Conservation (phyloP, 2,329 filamentous ascomycete genomes). For the Thielaviopsis ethacetica region DNA sequence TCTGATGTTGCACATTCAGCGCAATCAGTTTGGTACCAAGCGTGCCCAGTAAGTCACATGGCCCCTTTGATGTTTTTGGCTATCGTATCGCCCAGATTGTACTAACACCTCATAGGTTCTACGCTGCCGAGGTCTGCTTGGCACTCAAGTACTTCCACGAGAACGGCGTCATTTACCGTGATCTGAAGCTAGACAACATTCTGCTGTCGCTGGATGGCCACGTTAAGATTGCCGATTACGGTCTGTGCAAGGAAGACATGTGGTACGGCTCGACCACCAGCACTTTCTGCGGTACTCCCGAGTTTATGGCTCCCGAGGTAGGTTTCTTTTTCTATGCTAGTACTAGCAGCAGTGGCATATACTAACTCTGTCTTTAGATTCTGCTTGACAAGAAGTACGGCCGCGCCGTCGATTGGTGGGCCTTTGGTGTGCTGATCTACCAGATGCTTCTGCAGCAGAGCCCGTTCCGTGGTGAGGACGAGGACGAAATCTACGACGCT, state of each 20-base stretch:
- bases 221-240: conserved; percentile 97
- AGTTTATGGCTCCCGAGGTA: conserved; percentile 98
- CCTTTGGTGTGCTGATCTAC: conserved; percentile 96
- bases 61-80: no score
- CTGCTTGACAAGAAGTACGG: conserved; percentile 97
- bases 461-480: conserved; percentile 94
- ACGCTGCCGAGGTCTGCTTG: conserved; percentile 91
- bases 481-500: conserved; percentile 98
- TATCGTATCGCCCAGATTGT: no score
- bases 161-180: conserved; percentile 96
- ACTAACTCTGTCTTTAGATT: conserved; percentile 43
- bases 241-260: conserved; percentile 99
- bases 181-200: conserved; percentile 88
- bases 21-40: conserved; percentile 89
- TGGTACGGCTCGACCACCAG: conserved; percentile 95
- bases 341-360: not conserved
- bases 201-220: conserved; percentile 87
- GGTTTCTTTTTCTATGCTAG: not conserved
- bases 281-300: conserved; percentile 98
- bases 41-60: conserved; percentile 81
- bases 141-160: conserved; percentile 99
- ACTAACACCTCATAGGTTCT: conserved; percentile 48
- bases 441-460: conserved; percentile 99
- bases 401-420: conserved; percentile 97
- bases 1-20: conserved; percentile 96